Evolutionary conservation across 331 rosid genomes (phyloP).

Genomic region (Phaseolus coccineus): DNA sequence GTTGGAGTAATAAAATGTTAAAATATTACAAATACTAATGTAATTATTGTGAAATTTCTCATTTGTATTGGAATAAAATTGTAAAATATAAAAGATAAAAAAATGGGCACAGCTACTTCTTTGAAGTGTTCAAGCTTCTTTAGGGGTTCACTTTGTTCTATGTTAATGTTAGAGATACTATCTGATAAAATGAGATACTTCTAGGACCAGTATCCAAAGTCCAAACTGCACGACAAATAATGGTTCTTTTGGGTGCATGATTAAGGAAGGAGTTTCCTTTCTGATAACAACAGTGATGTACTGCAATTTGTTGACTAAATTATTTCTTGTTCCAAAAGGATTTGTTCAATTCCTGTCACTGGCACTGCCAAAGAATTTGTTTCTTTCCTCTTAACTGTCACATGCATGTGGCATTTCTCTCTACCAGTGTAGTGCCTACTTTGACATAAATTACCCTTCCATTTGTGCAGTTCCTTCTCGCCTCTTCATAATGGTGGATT

Average conservation of each 20-base stretch:
- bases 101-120: neutral
- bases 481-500: slow-evolving; percentile 21
- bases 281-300: slow-evolving; percentile 7
- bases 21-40: neutral
- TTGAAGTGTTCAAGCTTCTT: slow-evolving; percentile 7
- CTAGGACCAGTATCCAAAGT: neutral
- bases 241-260: neutral
- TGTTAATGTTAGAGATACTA: neutral
- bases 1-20: neutral
- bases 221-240: slow-evolving; percentile 15
- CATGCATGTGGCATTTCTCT: slow-evolving; percentile 16
- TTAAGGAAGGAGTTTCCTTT: slow-evolving; percentile 28
- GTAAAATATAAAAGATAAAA: neutral
- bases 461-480: slow-evolving; percentile 19
- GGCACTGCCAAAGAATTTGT: slow-evolving; percentile 3
- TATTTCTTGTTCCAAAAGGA: slow-evolving; percentile 25
- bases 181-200: slow-evolving; percentile 12
- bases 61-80: neutral
- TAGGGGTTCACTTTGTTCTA: neutral
- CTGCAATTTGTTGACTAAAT: slow-evolving; percentile 3
- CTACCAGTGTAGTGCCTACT: neutral
- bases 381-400: neutral
- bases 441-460: slow-evolving; percentile 6
- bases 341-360: slow-evolving; percentile 23
- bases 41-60: neutral